Percentiles rank a stretch among this genome's conserved stretches.
Conservation (phyloP, 805 yeast species). For the Saturnispora hagleri region DNA sequence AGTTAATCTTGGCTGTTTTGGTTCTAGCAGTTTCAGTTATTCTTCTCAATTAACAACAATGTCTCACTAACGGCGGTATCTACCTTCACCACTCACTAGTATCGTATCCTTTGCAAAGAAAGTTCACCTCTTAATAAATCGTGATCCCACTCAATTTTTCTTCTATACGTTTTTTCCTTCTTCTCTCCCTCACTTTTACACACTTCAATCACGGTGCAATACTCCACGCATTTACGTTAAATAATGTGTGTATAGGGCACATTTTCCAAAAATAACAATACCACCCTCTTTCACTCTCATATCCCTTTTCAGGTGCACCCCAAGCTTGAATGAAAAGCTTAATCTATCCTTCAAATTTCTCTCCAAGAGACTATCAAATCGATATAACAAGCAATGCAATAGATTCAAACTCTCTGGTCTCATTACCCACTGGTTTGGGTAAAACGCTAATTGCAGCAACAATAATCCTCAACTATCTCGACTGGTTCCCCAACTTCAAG, state of each 20-base stretch:
- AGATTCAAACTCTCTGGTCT: conserved; percentile 68
- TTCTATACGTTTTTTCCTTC: neutral
- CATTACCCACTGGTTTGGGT: conserved; percentile 95
- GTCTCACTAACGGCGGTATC: too few species aligned
- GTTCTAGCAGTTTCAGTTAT: too few species aligned
- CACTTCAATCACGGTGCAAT: neutral
- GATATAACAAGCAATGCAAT: conserved; percentile 69
- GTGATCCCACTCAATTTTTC: neutral
- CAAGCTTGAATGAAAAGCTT: neutral
- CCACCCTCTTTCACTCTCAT: too few species aligned
- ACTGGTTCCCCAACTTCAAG: conserved; percentile 78
- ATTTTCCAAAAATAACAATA: too few species aligned
- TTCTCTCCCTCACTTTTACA: neutral
- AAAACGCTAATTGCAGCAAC: conserved; percentile 94
- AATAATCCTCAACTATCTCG: conserved; percentile 77
- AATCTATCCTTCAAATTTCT: conserved; percentile 77
- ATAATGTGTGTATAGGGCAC: neutral
- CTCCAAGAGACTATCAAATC: conserved; percentile 80
- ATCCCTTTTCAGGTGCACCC: neutral
- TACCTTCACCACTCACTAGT: too few species aligned
- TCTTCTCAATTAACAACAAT: too few species aligned
- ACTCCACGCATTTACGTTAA: neutral
- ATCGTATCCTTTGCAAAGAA: too few species aligned
- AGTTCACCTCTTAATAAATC: neutral
- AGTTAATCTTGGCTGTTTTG: too few species aligned